Base-by-base conservation (phyloP, 2,329 filamentous ascomycete species). In the Madurella fahalii region DNA sequence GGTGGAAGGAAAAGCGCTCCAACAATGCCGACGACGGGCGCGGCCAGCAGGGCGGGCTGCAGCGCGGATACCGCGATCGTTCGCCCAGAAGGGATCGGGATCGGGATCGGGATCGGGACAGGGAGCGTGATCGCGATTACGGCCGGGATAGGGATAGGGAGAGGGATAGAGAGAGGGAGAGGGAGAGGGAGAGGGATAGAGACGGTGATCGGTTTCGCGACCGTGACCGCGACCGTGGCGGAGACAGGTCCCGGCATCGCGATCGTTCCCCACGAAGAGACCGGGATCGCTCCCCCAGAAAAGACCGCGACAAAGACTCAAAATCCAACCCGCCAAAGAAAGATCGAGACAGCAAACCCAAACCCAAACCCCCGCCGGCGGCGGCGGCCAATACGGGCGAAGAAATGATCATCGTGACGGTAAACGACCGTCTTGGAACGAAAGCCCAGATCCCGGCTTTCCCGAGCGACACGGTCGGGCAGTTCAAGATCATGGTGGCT, bases 381-480 rank as follows among this genome's bases (percentile, higher is more conserved):
- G 16, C 58, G 54, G 30, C 67, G 60, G 18, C 63, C 61, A 31
- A 53, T 9, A 86, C 17, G 62, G 63, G 58, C 5, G 87, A 95
- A 67, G 86, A 90, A 53, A 95, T 96, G 87, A 96, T 97, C 62
- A 83, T 95, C 49, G 92, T 97, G 16, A 84, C 93, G 65, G 85
- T 97, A 67, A 97, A 97, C 69, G 93, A 97, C 71, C 83, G 93
- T n/a, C 76, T 97, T 37, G 93, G 93, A 12, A 96, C 93, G n/a
- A 96, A 96, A 67, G 90, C 92, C 15, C 87, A 89, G 50, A 94
- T 97, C 60, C 93, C 93, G 0, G 96, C 92, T 69, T 77, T 96
- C 54, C 85, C 89, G 0, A 87, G 84, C 2, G 93, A 97, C 72
- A 86, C 85, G 8, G 86, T 96, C 61, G 86, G 86, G 60, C 80